These are phyloP conservation scores for Dothistroma septosporum DNA, from an alignment of 2,329 filamentous ascomycete species.

Conservation along the genomic window DNA sequence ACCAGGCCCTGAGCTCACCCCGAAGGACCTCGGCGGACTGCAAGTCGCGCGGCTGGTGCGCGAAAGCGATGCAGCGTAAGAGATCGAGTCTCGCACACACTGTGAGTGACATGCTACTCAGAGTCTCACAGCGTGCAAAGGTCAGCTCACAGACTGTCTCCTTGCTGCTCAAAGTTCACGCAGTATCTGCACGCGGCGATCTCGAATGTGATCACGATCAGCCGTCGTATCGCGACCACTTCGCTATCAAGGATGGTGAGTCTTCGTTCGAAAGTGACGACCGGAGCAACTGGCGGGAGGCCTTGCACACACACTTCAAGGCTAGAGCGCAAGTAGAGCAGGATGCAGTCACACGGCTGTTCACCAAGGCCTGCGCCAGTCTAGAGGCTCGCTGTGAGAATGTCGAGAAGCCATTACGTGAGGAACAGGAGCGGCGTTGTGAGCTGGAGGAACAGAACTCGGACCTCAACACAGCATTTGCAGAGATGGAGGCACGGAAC, in stretches of 20 bases:
- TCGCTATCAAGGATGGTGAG: conserved; percentile 6
- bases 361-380: conserved; percentile 53
- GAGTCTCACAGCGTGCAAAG: conserved; percentile 16
- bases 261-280: not conserved
- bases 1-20: not conserved
- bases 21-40: not conserved
- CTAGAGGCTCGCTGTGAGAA: conserved; percentile 54
- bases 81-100: conserved; percentile 20
- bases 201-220: conserved; percentile 16
- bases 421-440: conserved; percentile 39
- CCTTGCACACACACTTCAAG: conserved; percentile 44
- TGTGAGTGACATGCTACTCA: conserved; percentile 18
- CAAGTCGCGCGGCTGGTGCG: conserved; percentile 13
- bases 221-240: conserved; percentile 10
- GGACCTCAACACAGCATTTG: conserved; percentile 34
- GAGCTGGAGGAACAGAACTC: conserved; percentile 36
- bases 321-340: conserved; percentile 43
- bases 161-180: conserved; percentile 19
- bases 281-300: conserved; percentile 46
- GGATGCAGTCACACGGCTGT: conserved; percentile 46
- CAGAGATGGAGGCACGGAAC: conserved; percentile 37
- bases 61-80: conserved; percentile 15
- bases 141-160: conserved; percentile 16
- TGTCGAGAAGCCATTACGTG: conserved; percentile 52
- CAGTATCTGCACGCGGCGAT: conserved; percentile 17